A percentile compares a stretch with the other conserved stretches of the same genome.
Conservation (phyloP, 1,139 yeast genomes). For the Eremothecium sinecaudum region DNA sequence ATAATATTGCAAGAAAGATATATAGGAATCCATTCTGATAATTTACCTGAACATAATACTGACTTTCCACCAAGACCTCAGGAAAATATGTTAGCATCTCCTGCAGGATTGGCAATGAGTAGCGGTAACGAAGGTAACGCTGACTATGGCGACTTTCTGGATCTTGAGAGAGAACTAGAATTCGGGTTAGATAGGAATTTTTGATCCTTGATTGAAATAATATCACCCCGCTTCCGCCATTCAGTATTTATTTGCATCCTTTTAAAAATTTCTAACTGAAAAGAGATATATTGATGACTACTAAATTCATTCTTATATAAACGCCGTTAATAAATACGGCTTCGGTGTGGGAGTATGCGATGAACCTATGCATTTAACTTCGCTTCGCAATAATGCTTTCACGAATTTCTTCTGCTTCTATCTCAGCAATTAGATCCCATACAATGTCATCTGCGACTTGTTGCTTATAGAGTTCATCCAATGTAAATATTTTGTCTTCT, state of each 20-base stretch:
- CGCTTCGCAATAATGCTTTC: too few relatives aligned
- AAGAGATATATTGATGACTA: too few relatives aligned
- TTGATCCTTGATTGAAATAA: too few relatives aligned
- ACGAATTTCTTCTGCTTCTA: slow-evolving; percentile 45
- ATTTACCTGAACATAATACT: slow-evolving; percentile 34
- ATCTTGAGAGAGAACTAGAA: slow-evolving; percentile 49
- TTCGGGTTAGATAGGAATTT: slow-evolving; percentile 45
- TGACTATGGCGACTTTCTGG: slow-evolving; percentile 31
- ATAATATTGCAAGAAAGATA: slow-evolving; percentile 22
- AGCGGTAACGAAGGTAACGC: slow-evolving; percentile 13
- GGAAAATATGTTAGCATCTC: slow-evolving; percentile 29
- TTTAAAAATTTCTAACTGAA: too few relatives aligned
- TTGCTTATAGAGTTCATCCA: slow-evolving; percentile 57
- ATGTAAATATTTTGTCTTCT: slow-evolving; percentile 36
- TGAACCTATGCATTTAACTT: too few relatives aligned
- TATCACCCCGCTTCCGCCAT: too few relatives aligned
- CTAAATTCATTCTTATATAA: too few relatives aligned
- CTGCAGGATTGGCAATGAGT: slow-evolving; percentile 14
- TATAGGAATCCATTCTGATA: slow-evolving; percentile 33
- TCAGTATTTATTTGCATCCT: too few relatives aligned
- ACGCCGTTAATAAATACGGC: too few relatives aligned
- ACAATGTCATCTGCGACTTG: slow-evolving; percentile 71
- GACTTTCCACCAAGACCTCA: slow-evolving; percentile 38
- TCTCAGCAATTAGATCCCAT: slow-evolving; percentile 79
- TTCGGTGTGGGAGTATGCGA: too few relatives aligned